These are phyloP conservation scores for Chaetomiaceae sp. DNA, from an alignment of 2,329 filamentous ascomycete genomes.

Conservation along the genomic window DNA sequence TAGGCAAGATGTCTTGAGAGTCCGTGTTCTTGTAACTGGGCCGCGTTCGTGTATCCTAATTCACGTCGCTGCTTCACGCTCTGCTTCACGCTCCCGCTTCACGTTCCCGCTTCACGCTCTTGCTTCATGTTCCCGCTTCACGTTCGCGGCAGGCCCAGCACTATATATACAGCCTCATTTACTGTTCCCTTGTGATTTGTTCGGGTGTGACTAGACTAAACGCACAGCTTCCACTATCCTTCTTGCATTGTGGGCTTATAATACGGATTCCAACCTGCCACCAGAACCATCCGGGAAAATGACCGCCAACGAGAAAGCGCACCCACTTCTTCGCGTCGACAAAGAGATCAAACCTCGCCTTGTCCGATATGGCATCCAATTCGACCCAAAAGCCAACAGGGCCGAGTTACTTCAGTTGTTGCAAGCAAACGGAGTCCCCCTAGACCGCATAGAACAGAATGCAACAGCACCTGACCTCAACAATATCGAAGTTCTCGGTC, in stretches of 20 bases:
- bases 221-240: constrained; percentile 3
- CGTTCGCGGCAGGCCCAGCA: neutral
- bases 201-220: neutral
- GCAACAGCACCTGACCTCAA: constrained; percentile 2
- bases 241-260: constrained; percentile 1
- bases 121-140: constrained; percentile 1
- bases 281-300: constrained; percentile 1
- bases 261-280: neutral
- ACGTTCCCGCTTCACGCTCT: neutral
- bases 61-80: constrained; percentile 3
- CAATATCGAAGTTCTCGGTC: constrained; percentile 1
- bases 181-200: neutral
- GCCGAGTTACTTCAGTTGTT: constrained; percentile 1
- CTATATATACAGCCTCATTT: neutral
- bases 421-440: neutral
- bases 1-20: constrained; percentile 3
- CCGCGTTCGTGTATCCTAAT: constrained; percentile 4
- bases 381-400: neutral
- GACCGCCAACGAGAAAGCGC: neutral
- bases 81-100: neutral
- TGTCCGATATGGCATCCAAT: constrained; percentile 3
- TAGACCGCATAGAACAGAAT: constrained; percentile 3
- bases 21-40: neutral
- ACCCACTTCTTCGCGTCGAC: neutral
- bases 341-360: constrained; percentile 7